Evolutionary conservation across 2,329 filamentous ascomycete species (phyloP), one percentile per base, ranked within the genome.

Genomic region (Neocatenulostroma microsporum): DNA sequence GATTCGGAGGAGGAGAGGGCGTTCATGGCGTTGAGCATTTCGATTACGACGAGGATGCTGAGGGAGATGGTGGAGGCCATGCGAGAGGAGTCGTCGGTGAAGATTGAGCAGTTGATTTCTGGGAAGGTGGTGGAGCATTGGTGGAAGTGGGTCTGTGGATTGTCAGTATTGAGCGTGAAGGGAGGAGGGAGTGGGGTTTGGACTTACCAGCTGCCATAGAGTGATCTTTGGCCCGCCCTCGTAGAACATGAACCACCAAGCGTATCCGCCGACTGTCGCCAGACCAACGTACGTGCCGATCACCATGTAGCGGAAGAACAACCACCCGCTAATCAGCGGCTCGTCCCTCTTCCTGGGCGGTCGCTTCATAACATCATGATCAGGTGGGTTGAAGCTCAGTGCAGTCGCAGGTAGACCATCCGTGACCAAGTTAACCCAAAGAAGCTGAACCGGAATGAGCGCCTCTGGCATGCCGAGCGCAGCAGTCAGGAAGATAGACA

Each of bases 171-270:
- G 29, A 8, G 13, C 26, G 10, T 7, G 8, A 8, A 8, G 7
- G 26, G 8, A 14, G 7, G 15, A 26, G 21, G 21, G 21, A 15
- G 23, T 20, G 11, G 10, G n/a, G 23, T 15, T 20, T 21, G n/a
- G 15, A 62, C 69, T 62, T 63, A 74, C 70, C 49, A 98, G 71
- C 60, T 98, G 85, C 62, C 75, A 82, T 68, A 96, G 94, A 45
- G 72, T 79, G 63, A 98, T 94, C 62, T 94, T 84, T 17, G 91
- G 91, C 1, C 91, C 91, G 49, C 80, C 78, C 7, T 79, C 67
- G 68, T 96, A 89, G 71, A 83, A 94, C 82, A 98, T 88, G 72
- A 96, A 98, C 85, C 87, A 98, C 91, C 91, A 98, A n/a, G 86
- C 89, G 58, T 98, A 98, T 30, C 93, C 91, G 56, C 82, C 87